Evolutionary conservation across 495 filamentous ascomycete genomes (phyloP), one percentile per base, ranked within the genome.

Genomic region (Ramalina intermedia): DNA sequence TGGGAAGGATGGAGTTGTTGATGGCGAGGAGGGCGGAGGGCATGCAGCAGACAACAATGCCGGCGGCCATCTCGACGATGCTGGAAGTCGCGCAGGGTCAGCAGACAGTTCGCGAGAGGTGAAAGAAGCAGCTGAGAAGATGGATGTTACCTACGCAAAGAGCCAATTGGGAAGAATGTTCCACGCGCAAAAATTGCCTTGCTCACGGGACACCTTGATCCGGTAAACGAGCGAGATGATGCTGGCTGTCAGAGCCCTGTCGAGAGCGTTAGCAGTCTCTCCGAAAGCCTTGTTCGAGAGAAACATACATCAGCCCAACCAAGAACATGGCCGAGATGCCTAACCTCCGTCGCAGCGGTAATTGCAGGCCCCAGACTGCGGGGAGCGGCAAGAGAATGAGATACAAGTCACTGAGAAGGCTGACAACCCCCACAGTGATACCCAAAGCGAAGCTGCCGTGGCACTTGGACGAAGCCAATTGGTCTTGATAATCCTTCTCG

Each of bases 321-420:
- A 58, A 35, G 17, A 60, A 54, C 33, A 57, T 46, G 4, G 41
- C 46, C 7, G 43, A 36, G 24, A 57, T 38, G 6, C 37, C 56
- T 38, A 60, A 29, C 41, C 50, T 58, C 17, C 41, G 41, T 26
- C 46, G 46, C 18, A 49, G 14, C 14, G 58, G 42, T 3, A 60
- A 18, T 21, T 51, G 44, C 27, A 60, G 41, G 14, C 24, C 37
- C 45, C 51, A 37, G 16, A 60, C 52, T 9, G 49, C 45, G n/a
- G 52, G 43, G 9, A 60, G 35, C 4, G 58, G 58, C 17, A 60
- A 46, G 13, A 57, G 17, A 16, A 60, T 42, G 21, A 60, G 37
- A 33, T 50, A 49, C 2, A 58, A 37, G 46, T 60, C 58, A 37
- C 52, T 50, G 14, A 58, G 21, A 24, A 55, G 39, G 24, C 49